Evolutionary conservation across 768 basidiomycete species (phyloP), one percentile per base, ranked within the genome.

Genomic region (Russula olivacea): DNA sequence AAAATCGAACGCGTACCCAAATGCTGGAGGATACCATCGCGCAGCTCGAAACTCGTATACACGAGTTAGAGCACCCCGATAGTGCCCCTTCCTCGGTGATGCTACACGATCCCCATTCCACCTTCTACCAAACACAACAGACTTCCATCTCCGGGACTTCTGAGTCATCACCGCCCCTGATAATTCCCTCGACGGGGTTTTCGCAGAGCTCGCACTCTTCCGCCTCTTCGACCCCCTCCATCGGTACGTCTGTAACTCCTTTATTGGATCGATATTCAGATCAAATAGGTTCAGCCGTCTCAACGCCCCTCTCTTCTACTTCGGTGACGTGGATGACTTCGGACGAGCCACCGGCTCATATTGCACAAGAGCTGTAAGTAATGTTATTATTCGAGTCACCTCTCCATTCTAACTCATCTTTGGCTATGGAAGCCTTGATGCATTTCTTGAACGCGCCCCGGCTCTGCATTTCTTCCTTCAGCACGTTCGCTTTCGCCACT

Each of bases 381-480:
- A 12, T 7, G 7, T 15, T 47, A 50, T 47, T 17, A 11, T 15
- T 12, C 1, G 21, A 53, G 12, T 23, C 9, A 48, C 10, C 7
- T 38, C 49, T 2, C 43, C 40, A 23, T 19, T 36, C 40, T 54
- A 17, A 54, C 21, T n/a, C n/a, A 32, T 45, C n/a, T 2, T 55
- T 8, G 12, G 6, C 14, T 21, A 21, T 38, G 40, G 19, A 55
- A 89, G 87, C 41, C 71, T 87, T 4, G 81, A 85, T 68, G 75
- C 75, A 30, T 85, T 92, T 69, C 71, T 84, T 12, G 81, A 80
- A 17, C 78, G 88, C 67, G 78, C 81, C 0, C 71, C 76, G 40
- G 79, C 84, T 67, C 78, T 88, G 61, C 86, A 86, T 5, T 84
- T 90, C 69, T 91, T 89, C 72, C 80, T 91, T 59, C 72, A 83